These are phyloP conservation scores for Boletus subluridellus DNA, from an alignment of 1,284 basidiomycete species.

Conservation along the genomic window DNA sequence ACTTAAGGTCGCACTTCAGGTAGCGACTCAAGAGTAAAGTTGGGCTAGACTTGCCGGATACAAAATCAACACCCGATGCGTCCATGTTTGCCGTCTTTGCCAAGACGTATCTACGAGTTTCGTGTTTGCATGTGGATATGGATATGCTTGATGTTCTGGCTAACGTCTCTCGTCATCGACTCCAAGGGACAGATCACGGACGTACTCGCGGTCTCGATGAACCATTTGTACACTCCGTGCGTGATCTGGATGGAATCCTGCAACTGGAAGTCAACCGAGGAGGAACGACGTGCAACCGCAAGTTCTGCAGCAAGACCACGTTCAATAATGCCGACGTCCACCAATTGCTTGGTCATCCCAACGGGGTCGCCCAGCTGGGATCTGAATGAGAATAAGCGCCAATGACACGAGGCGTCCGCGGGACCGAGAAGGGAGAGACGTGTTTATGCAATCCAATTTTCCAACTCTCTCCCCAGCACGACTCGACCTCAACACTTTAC, in stretches of 20 bases:
- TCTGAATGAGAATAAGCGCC: background rate
- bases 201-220: constrained; percentile 20
- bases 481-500: background rate
- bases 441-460: too few species aligned
- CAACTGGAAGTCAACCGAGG: too few species aligned
- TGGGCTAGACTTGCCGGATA: too few species aligned
- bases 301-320: too few species aligned
- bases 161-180: background rate
- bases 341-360: too few species aligned
- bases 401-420: background rate
- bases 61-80: too few species aligned
- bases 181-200: constrained; percentile 10
- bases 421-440: background rate
- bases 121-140: background rate
- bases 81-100: background rate
- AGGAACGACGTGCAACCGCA: background rate
- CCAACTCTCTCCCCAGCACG: background rate
- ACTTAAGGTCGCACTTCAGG: too few species aligned
- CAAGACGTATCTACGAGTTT: constrained; percentile 5
- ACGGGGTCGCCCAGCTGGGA: background rate
- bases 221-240: background rate
- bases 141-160: background rate
- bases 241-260: too few species aligned
- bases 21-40: too few species aligned
- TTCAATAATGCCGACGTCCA: background rate